Evolutionary conservation across 1,284 basidiomycete species (phyloP), one percentile per base, ranked within the genome.

Genomic region (Bondarzewia mesenterica): DNA sequence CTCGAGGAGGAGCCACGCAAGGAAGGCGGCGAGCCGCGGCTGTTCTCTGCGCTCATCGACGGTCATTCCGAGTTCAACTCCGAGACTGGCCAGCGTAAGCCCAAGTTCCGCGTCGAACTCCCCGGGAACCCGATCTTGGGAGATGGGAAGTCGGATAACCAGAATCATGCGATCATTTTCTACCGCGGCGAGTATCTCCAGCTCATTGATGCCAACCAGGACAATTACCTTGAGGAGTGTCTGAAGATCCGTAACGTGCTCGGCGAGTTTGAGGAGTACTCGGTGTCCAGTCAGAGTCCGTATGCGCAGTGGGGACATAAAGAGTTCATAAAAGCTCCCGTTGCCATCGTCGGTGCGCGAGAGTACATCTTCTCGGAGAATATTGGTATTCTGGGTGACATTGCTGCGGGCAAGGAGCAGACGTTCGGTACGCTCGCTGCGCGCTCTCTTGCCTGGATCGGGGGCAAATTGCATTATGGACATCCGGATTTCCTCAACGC

Each of bases 311-410:
- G 85, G 78, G 86, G 87, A 52, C 79, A 85, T 60, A 82, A 87
- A 64, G 90, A 95, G 59, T 93, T 94, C 75, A 81, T 80, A 65
- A 83, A 83, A 58, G 70, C 88, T 44, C 95, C 95, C 15, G 91
- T 99, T 29, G 96, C 96, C 16, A 99, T 99, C 60, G 88, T 99
- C 54, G 95, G 96, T 68, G 93, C 95, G 18, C 85, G 96, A 69
- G 96, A 99, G 75, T 99, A 99, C 70, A 98, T 99, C 67, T 99
- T 99, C 75, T 99, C 96, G 45, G 96, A 99, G 74, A 98, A 98
- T 69, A 99, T 99, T 58, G 95, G 95, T 80, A 95, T 99, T 60
- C 78, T 99, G 44, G 95, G 95, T 68, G 95, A 99, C 68, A 80
- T 99, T 46, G 95, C 95, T 44, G 95, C 95, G 54, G 95, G 96